Base-by-base conservation (phyloP, 768 basidiomycete genomes). In the Phanerochaete carnosa region DNA sequence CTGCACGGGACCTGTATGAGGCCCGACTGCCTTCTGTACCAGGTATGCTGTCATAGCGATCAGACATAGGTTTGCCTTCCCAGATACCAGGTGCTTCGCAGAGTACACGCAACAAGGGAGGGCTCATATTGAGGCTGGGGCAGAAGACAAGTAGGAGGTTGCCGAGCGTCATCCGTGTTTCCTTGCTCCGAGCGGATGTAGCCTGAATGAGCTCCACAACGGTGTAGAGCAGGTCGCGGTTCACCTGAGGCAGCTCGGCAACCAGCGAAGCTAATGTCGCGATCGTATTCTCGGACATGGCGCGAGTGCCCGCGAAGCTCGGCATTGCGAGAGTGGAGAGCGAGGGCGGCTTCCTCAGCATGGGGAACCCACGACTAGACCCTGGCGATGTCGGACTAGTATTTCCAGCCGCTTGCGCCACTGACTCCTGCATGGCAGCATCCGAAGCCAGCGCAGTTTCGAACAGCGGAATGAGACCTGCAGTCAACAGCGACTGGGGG, bases 101-200 rank as follows among this genome's bases (percentile, higher is more conserved):
- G 2, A 94, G 72, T 30, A 87, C 81, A 63, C 88, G 81, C 65
- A 94, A 72, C 28, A 94, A 69, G 1, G 86, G 79, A 16, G 90
- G 90, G 59, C 78, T 90, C 84, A 95, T 88, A 68, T 82, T 86
- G 69, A 95, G 73, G 69, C 87, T 93, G 7, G 95, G 95, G 63
- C 91, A 94, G 70, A 98, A 87, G 53, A 96, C 89, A 33, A 95
- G 76, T 51, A 95, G 76, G 65, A 98, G 73, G 68, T 97, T 97
- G 71, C 89, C 89, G 64, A 97, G 73, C 2, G 94, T 92, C 95
- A 98, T 98, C 75, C 92, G 93, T 35, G 94, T 98, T 66, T 85
- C 83, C 64, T 80, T 81, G 67, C 80, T 80, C 63, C 83, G 80
- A 58, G 76, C 78, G 0, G 91, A 85, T 15, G 93, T 95, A 45